Evolutionary conservation across 345 rosid genomes (phyloP).

Genomic region (Combretum micranthum): DNA sequence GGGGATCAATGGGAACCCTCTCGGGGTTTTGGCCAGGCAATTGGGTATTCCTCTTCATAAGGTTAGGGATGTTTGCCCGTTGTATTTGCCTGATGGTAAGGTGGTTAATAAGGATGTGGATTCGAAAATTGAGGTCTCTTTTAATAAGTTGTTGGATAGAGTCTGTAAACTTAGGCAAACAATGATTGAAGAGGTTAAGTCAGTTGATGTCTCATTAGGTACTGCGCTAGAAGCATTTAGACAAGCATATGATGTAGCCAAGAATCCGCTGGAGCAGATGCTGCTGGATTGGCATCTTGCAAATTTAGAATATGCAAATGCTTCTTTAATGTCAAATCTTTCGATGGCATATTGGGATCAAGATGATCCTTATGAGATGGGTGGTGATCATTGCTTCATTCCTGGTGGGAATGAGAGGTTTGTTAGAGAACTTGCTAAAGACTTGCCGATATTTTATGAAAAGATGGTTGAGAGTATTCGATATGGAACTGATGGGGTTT

Average conservation of each 20-base stretch:
- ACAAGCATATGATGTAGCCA: conserved; percentile 70
- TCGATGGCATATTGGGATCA: conserved; percentile 99
- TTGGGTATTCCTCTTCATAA: conserved; percentile 85
- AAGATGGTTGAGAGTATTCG: conserved; percentile 67
- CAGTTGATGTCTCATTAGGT: conserved; percentile 78
- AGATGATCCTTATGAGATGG: conserved; percentile 99
- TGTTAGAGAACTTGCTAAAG: conserved; percentile 77
- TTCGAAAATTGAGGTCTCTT: conserved; percentile 72
- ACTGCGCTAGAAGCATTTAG: conserved; percentile 84
- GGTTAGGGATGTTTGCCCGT: conserved; percentile 90
- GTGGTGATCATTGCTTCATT: conserved; percentile 94
- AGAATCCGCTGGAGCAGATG: conserved; percentile 74
- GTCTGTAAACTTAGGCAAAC: conserved; percentile 93
- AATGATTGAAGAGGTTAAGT: conserved; percentile 91
- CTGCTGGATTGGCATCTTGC: conserved; percentile 93
- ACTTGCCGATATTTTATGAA: conserved; percentile 74
- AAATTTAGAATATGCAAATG: conserved; percentile 90
- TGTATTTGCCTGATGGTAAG: conserved; percentile 80
- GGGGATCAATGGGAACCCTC: conserved; percentile 89
- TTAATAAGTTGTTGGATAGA: conserved; percentile 82
- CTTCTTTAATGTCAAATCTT: conserved; percentile 73
- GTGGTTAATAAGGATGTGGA: conserved; percentile 67
- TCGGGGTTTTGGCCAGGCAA: conserved; percentile 90
- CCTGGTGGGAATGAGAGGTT: conserved; percentile 91
- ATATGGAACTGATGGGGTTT: conserved; percentile 68